phyloP scores from a whole-genome alignment of 345 rosid species.

The Lepidium sativum region DNA sequence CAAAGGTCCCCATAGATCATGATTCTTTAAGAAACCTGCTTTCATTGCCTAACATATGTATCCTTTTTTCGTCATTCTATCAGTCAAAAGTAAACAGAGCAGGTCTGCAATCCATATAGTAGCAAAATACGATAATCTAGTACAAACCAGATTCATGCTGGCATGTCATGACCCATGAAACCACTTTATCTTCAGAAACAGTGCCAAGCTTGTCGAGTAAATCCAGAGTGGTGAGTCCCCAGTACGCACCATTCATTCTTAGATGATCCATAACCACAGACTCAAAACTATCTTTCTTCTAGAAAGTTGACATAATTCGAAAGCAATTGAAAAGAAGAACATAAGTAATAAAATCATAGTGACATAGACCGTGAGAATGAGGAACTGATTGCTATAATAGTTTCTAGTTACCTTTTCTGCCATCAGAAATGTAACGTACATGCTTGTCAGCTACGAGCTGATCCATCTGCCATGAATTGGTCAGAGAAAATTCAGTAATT shows the following conservation, averaged over 20 bases:
- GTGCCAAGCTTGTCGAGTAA: conserved; percentile 58
- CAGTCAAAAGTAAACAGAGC: background rate
- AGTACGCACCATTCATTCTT: conserved; percentile 78
- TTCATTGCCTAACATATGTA: no score
- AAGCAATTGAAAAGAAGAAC: background rate
- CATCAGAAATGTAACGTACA: conserved; percentile 50
- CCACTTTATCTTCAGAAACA: conserved; percentile 50
- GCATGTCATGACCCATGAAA: conserved; percentile 72
- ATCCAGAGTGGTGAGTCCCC: conserved; percentile 81
- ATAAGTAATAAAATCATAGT: background rate
- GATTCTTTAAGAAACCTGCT: no score
- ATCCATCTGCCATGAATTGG: conserved; percentile 39
- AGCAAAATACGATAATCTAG: background rate
- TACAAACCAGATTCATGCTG: conserved; percentile 67
- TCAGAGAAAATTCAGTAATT: conserved; percentile 3
- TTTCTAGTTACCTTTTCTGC: conserved; percentile 46
- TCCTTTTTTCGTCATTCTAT: no score
- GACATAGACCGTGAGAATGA: background rate
- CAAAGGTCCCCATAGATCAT: no score
- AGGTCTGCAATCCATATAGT: background rate
- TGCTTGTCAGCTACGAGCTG: conserved; percentile 59
- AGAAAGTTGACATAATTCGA: background rate
- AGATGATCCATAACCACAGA: conserved; percentile 92
- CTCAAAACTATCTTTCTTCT: conserved; percentile 77
- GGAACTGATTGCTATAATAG: background rate